These are phyloP conservation scores for Aspergillus brasiliensis DNA, from an alignment of 2,329 filamentous ascomycete genomes.

Conservation along the genomic window DNA sequence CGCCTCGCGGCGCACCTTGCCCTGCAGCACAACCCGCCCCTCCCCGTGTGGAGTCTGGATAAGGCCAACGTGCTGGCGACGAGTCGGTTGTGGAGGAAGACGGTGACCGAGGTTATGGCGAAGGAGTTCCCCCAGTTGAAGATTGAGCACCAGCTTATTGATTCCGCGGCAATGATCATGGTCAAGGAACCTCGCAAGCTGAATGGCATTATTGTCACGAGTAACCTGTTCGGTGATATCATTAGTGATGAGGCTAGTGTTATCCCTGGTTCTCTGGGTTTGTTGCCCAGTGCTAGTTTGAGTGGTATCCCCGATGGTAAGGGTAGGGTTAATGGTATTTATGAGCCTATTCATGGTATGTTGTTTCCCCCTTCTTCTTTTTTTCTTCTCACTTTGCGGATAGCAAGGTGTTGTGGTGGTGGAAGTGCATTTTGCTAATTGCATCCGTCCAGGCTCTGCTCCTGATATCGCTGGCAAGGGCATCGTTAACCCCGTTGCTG, in stretches of 20 bases:
- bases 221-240: conserved; percentile 95
- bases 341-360: conserved; percentile 93
- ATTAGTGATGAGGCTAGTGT: conserved; percentile 94
- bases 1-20: conserved; percentile 81
- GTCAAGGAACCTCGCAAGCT: conserved; percentile 86
- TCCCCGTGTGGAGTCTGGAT: conserved; percentile 83
- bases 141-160: conserved; percentile 87
- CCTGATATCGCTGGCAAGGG: conserved; percentile 92
- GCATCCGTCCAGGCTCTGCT: conserved; percentile 67
- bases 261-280: conserved; percentile 85
- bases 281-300: conserved; percentile 85
- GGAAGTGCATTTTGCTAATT: not conserved
- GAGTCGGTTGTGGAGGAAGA: conserved; percentile 84
- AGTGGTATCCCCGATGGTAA: conserved; percentile 84
- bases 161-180: conserved; percentile 97
- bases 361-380: not conserved
- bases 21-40: conserved; percentile 71
- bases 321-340: conserved; percentile 86
- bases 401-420: not conserved
- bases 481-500: conserved; percentile 89
- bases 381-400: too few species aligned
- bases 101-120: conserved; percentile 79
- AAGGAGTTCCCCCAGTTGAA: conserved; percentile 87
- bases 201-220: conserved; percentile 89
- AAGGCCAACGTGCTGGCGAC: conserved; percentile 97